Base-by-base conservation (phyloP, 2,329 filamentous ascomycete species). In the Penicillium sp. region DNA sequence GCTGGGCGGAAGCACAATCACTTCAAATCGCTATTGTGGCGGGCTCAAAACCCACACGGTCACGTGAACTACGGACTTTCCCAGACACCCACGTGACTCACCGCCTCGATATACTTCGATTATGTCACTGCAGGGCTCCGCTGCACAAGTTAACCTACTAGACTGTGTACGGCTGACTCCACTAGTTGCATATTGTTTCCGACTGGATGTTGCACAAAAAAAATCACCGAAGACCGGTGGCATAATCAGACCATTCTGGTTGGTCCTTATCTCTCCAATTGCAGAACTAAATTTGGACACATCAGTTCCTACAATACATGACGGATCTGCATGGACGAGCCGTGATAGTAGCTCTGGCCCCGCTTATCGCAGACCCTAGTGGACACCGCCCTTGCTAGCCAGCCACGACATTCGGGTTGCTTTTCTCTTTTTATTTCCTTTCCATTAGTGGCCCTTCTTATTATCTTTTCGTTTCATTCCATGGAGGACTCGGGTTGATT, bases 11-110 rank as follows among this genome's bases (percentile, higher is more conserved):
- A 64, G 64, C 67, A 69, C 65, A 71, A 67, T 70, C 59, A 54
- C 62, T 50, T 68, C 62, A 70, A 70, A 68, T 72, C 69, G 57
- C 69, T 69, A 51, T 73, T 73, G 71, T 73, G 71, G 69, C 69
- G 69, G 71, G 54, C 67, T 68, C 71, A 73, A 74, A 74, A 73
- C 70, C 72, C 72, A 73, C 72, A 71, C 68, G 29, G 43, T 55
- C 62, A 64, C 54, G 56, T 59, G 65, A 63, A 35, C 31, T 56
- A 65, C 62, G 63, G 62, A 26, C n/a, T 49, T 44, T 23, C 26
- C 13, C 1, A 45, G n/a, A 48, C 5, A 0, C 1, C 13, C 48
- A 50, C 48, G 48, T 50, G 48, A 4, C 29, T 52, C 47, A 56
- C 54, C 61, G 51, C 59, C 56, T 48, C 48, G 25, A 5, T 46